Percentiles rank a stretch among this genome's conserved stretches.
Evolutionary conservation across 129 eudicot species (phyloP).

Genomic region (Flaveria ramosissima): DNA sequence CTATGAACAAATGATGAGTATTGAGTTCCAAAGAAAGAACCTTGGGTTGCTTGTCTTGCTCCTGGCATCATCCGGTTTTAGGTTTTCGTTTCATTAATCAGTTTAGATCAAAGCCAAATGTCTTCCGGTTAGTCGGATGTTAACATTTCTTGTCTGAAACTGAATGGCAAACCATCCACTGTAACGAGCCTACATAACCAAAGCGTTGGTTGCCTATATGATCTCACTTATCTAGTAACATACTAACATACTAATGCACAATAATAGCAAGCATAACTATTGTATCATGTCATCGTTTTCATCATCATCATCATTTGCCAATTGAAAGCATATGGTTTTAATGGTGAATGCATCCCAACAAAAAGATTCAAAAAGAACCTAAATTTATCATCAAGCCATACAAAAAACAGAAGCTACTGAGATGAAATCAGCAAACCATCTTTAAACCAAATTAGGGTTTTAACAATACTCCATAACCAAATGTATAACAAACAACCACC

Average conservation of each 20-base stretch:
- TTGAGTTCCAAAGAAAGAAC: too few species aligned
- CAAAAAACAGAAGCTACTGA: neutral
- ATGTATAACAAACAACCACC: neutral
- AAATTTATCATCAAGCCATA: neutral
- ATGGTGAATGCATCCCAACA: too few species aligned
- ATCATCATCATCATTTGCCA: neutral
- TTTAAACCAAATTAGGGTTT: neutral
- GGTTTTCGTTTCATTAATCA: neutral
- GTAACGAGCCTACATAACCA: too few species aligned
- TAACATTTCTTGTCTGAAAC: neutral
- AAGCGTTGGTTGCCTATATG: too few species aligned
- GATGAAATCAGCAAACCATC: neutral
- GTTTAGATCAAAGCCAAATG: neutral
- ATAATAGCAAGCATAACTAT: neutral
- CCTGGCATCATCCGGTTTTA: too few species aligned
- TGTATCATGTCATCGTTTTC: neutral
- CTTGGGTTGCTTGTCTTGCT: too few species aligned
- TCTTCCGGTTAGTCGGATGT: too few species aligned
- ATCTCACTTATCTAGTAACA: neutral
- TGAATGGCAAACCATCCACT: neutral
- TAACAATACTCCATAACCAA: constrained; percentile 23
- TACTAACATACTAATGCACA: neutral
- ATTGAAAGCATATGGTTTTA: too few species aligned
- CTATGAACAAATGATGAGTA: too few species aligned
- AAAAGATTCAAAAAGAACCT: neutral